Base-by-base conservation (phyloP, 1,139 yeast genomes). In the Protomyces pachydermus region DNA sequence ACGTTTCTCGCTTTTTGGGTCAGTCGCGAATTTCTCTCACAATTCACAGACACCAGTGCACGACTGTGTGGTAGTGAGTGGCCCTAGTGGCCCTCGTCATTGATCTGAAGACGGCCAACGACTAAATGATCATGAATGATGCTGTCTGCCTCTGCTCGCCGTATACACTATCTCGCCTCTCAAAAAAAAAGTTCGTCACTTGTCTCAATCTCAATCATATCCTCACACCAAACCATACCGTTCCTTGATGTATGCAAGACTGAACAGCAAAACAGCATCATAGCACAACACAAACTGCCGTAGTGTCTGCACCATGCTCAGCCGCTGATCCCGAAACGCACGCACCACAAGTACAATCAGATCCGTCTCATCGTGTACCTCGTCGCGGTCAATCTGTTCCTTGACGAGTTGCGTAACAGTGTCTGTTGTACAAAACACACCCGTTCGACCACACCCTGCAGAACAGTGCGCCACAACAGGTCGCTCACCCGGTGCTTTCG, bases 391-490 rank as follows among this genome's bases (percentile, higher is more conserved):
- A 32, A 37, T 20, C 54, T 48, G 69, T 20, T 68, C 69, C 12
- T 68, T 72, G 56, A 82, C 71, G 10, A 83, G 73, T 67, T 82
- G 83, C 45, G 86, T 72, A 32, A 87, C 77, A 16, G 87, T 79
- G 74, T 89, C 96, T 46, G 88, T 80, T 0, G 95, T 81, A 66
- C 91, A 86, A 68, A 88, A 87, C 0, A 91, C 88, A 1, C 97
- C 96, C 0, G 96, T 89, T 69, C 97, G 81, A 2, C 97, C 97
- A 75, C 96, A 89, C 0, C 97, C 97, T 0, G 97, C 96, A 3
- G 91, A 85, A 73, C 97, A 89, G 74, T 90, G 96, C 9, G 88
- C 88, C 35, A 88, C 74, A 0, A 86, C 76, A 1, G 88, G 86
- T 0, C 74, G 67, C n/a, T 46, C 37, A 23, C 25, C 53, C 10